Percentiles rank a stretch among this genome's conserved stretches.
Conservation (phyloP, 108 stramenopile genomes). For the Pinguiococcus pyrenoidosus region DNA sequence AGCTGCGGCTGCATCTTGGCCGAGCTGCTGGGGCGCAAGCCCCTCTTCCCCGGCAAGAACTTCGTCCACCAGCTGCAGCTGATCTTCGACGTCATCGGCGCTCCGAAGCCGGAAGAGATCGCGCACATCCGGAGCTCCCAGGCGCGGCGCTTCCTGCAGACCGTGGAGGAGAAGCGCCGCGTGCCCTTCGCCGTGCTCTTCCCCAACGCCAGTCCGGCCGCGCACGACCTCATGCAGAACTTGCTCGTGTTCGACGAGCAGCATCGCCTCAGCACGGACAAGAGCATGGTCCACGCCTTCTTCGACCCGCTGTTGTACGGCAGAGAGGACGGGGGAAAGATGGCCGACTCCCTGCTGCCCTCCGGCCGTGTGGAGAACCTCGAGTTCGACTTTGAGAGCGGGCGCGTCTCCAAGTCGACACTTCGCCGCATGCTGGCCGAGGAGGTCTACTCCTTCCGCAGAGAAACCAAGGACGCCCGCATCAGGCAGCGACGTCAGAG, state of each 20-base stretch:
- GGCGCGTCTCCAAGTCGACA: too few species aligned
- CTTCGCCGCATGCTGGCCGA: too few species aligned
- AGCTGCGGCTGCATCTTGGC: slow-evolving; percentile 90
- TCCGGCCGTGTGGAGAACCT: too few species aligned
- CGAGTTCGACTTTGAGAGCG: too few species aligned
- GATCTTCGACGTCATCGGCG: slow-evolving; percentile 72
- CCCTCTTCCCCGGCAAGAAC: slow-evolving; percentile 77
- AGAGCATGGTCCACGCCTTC: slow-evolving; percentile 36
- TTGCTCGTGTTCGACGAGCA: slow-evolving; percentile 37
- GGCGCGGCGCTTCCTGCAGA: slow-evolving; percentile 36
- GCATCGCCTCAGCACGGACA: slow-evolving; percentile 25
- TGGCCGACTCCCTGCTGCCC: too few species aligned
- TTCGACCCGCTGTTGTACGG: slow-evolving; percentile 27
- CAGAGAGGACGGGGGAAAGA: too few species aligned
- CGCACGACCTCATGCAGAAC: slow-evolving; percentile 23
- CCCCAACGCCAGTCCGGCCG: slow-evolving; percentile 18
- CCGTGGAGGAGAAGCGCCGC: slow-evolving; percentile 11
- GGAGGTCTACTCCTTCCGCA: too few species aligned
- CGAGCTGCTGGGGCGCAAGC: slow-evolving; percentile 71
- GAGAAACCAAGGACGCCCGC: too few species aligned
- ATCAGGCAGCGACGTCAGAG: too few species aligned
- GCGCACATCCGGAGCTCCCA: slow-evolving; percentile 33
- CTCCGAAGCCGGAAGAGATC: slow-evolving; percentile 44
- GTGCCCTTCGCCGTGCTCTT: slow-evolving; percentile 24
- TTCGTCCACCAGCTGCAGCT: slow-evolving; percentile 87